Base-by-base conservation (phyloP, 345 rosid genomes). In the Cardiospermum halicacabum region DNA sequence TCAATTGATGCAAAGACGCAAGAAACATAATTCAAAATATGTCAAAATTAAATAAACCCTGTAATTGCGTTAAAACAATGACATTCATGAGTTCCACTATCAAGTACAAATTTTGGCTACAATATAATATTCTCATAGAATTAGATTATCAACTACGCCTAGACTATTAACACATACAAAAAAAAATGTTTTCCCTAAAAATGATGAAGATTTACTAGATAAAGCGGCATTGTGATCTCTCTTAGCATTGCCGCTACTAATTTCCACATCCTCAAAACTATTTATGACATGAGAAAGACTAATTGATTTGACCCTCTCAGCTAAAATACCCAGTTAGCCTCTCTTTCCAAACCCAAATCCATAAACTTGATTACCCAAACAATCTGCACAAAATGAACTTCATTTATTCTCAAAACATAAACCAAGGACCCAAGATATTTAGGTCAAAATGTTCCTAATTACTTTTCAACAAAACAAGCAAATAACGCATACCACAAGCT, bases 401-500 rank as follows among this genome's bases (percentile, higher is more conserved):
- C 48, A n/a, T n/a, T n/a, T 9, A 9, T 39, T 39, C 10, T 11
- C 43, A 39, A 39, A 9, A 11, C 43, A 2, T 39, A 15, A 39
- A 34, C 39, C 39, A 34, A 34, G 39, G 39, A 34, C 6, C 9
- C 39, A 34, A 34, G 10, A 34, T 34, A 34, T 34, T n/a, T 34
- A 34, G 39, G 39, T 39, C 4, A 11, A 60, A 60, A 26, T 58
- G 27, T 27, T 27, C 43, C 50, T 66, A 43, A 47, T 28, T 81
- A 93, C 98, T 96, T 80, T 70, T 78, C 55, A 82, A 58, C 77
- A 90, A 66, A 70, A 88, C 95, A 74, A 93, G 85, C 1, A 96
- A 86, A 79, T 93, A 97, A 56, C 95, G 96, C 97, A 93, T 82
- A 58, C 97, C 97, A 43, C 95, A 90, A 11, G 89, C 96, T 55